Conservation (phyloP, 441 rosid species). For the Theobroma grandiflorum region DNA sequence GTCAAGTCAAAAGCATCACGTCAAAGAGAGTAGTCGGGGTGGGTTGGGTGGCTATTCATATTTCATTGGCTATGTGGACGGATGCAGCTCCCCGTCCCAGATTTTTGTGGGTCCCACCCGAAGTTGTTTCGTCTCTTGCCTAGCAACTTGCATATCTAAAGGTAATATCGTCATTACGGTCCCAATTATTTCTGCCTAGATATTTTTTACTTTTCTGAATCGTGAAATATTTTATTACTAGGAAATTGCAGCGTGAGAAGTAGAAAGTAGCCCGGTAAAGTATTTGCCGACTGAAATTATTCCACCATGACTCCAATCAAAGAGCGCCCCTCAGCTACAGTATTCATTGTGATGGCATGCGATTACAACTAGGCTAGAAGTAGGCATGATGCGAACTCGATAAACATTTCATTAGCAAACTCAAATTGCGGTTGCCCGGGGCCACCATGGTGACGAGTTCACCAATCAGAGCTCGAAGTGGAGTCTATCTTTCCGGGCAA, state of each 20-base stretch:
- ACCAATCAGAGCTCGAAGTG: background rate
- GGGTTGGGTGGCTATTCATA: background rate
- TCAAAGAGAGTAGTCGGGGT: background rate
- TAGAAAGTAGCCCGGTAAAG: too few species aligned
- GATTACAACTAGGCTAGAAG: too few species aligned
- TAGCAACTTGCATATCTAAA: conserved; percentile 2
- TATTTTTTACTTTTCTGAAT: background rate
- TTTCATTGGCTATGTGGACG: background rate
- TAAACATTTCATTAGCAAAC: background rate
- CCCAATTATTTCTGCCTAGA: background rate
- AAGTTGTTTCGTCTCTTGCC: background rate
- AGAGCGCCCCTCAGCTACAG: too few species aligned
- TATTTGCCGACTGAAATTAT: too few species aligned
- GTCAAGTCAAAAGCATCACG: conserved; percentile 14
- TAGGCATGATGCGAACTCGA: background rate
- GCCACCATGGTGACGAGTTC: background rate
- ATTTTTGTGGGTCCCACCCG: conserved; percentile 14
- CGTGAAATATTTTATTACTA: background rate
- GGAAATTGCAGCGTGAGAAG: background rate
- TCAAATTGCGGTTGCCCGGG: background rate
- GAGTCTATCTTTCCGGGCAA: background rate
- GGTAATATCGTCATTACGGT: background rate
- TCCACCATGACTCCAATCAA: too few species aligned
- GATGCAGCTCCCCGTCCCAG: background rate
- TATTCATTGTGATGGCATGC: too few species aligned